These are phyloP conservation scores for Neonectria punicea DNA, from an alignment of 2,329 filamentous ascomycete species.

Conservation along the genomic window DNA sequence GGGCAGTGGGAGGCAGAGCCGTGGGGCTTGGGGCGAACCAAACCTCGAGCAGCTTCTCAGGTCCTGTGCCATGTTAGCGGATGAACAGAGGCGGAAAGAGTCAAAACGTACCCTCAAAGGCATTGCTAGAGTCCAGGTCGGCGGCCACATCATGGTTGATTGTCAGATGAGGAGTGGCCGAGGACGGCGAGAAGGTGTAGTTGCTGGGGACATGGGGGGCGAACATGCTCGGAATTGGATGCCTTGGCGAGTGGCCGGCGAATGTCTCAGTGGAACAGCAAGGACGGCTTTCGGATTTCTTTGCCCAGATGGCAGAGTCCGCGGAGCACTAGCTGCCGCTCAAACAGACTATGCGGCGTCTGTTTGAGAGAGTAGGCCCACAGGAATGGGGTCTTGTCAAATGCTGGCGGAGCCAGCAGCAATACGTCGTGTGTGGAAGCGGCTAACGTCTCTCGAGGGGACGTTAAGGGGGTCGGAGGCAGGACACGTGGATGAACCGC, in stretches of 20 bases:
- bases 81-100: background rate
- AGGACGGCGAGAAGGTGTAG: slow-evolving; percentile 84
- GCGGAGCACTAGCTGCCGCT: slow-evolving; percentile 97
- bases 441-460: slow-evolving; percentile 72
- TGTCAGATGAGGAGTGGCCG: slow-evolving; percentile 87
- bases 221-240: slow-evolving; percentile 70
- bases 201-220: slow-evolving; percentile 81
- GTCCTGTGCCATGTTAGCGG: slow-evolving; percentile 63
- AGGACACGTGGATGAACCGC: slow-evolving; percentile 84
- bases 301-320: slow-evolving; percentile 61
- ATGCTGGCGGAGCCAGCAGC: slow-evolving; percentile 92
- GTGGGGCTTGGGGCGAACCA: slow-evolving; percentile 91
- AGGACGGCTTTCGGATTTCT: slow-evolving; percentile 30
- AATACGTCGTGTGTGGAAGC: slow-evolving; percentile 57
- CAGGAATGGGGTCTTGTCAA: slow-evolving; percentile 70
- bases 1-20: slow-evolving; percentile 75
- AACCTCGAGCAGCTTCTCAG: slow-evolving; percentile 97
- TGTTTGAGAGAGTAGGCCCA: slow-evolving; percentile 99
- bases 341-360: slow-evolving; percentile 96
- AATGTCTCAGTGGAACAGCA: slow-evolving; percentile 9
- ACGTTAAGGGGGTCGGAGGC: slow-evolving; percentile 93
- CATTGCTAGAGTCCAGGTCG: slow-evolving; percentile 93
- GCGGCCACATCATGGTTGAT: slow-evolving; percentile 96
- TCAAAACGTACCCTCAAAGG: slow-evolving; percentile 79
- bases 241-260: slow-evolving; percentile 27